A percentile compares a stretch with the other conserved stretches of the same genome.
Conservation (phyloP, 1,284 basidiomycete genomes). For the Malassezia globosa region DNA sequence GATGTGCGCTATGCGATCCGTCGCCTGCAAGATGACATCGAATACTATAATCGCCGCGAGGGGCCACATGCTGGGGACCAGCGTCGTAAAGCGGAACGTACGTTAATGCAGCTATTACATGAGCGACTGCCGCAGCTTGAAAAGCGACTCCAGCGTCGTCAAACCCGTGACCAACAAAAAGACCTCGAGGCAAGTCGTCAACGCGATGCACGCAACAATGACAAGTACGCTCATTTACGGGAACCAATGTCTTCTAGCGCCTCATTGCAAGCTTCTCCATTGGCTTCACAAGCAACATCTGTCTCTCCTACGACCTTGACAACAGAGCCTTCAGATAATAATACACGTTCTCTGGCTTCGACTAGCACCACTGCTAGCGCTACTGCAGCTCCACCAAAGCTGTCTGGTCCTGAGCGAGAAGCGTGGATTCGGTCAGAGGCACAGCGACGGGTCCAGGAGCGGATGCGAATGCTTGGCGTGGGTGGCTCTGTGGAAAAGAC, state of each 20-base stretch:
- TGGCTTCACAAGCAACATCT: constrained; percentile 5
- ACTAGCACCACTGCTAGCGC: background rate
- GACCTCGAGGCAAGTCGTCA: constrained; percentile 53
- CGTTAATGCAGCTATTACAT: constrained; percentile 75
- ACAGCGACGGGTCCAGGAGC: constrained; percentile 68
- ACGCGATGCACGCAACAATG: constrained; percentile 73
- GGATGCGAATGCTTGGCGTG: constrained; percentile 74
- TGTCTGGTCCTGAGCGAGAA: constrained; percentile 73
- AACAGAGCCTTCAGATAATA: background rate
- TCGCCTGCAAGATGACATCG: constrained; percentile 82
- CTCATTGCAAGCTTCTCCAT: constrained; percentile 10
- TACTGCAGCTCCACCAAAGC: constrained; percentile 51
- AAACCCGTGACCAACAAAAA: constrained; percentile 62
- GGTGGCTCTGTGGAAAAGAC: constrained; percentile 48
- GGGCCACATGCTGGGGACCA: constrained; percentile 66
- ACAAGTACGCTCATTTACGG: constrained; percentile 49
- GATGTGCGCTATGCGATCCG: constrained; percentile 76
- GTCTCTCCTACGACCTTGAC: background rate
- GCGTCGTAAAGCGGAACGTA: constrained; percentile 72
- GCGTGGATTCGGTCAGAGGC: constrained; percentile 74
- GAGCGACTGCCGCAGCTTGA: constrained; percentile 85
- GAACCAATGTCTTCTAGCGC: constrained; percentile 1
- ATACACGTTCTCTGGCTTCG: too few species aligned
- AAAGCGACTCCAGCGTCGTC: constrained; percentile 66
- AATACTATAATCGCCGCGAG: constrained; percentile 69